A percentile compares a stretch with the other conserved stretches of the same genome.
Evolutionary conservation across 805 yeast genomes (phyloP).

Genomic region (Yarrowia keelungensis): DNA sequence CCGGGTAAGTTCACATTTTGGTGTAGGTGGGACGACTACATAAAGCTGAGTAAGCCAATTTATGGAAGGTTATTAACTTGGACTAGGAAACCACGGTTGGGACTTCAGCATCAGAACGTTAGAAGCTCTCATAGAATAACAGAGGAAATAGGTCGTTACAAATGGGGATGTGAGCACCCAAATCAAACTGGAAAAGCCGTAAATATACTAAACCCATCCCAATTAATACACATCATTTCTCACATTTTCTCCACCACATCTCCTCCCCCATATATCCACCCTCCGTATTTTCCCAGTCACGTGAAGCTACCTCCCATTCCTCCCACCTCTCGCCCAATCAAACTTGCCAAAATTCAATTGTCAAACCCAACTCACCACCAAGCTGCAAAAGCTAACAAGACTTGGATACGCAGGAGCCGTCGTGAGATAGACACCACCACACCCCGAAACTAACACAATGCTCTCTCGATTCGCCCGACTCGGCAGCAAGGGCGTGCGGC

Average conservation of each 20-base stretch:
- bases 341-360: constrained; percentile 35
- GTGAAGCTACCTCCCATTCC: neutral
- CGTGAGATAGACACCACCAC: constrained; percentile 15
- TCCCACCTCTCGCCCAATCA: constrained; percentile 38
- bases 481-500: constrained; percentile 36
- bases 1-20: constrained; percentile 27
- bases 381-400: constrained; percentile 24
- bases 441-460: constrained; percentile 35
- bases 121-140: no score
- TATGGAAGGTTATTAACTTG: no score
- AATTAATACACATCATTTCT: no score
- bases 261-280: neutral
- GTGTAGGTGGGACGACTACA: neutral
- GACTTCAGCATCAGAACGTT: no score
- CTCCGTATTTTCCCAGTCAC: neutral
- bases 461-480: constrained; percentile 37
- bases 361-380: constrained; percentile 16
- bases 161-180: no score
- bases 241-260: no score
- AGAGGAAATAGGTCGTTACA: no score
- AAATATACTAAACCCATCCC: no score
- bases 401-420: constrained; percentile 31
- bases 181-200: no score
- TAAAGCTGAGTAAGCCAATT: constrained; percentile 3
- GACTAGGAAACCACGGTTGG: no score